These are phyloP conservation scores for Tetrapisispora arboricola DNA, from an alignment of 805 yeast genomes.

Conservation along the genomic window DNA sequence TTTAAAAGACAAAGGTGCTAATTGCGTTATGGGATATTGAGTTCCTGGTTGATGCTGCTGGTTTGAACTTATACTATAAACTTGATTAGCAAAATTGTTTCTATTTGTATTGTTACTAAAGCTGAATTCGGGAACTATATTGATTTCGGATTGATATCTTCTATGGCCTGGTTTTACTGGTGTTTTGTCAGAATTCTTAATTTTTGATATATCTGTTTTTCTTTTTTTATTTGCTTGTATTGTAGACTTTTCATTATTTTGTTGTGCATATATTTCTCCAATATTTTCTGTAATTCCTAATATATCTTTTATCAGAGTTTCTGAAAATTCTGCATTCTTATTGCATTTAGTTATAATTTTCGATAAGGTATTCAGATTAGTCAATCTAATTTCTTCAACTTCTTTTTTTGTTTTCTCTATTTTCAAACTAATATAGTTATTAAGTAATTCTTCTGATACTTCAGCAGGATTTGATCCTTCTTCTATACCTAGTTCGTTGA, in stretches of 20 bases:
- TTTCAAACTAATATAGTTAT: slow-evolving; percentile 12
- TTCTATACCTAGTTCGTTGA: slow-evolving; percentile 2
- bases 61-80: not conserved
- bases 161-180: not conserved
- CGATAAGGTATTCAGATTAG: slow-evolving; percentile 13
- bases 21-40: not conserved
- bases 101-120: not conserved
- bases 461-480: slow-evolving; percentile 1
- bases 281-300: slow-evolving; percentile 5
- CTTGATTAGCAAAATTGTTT: not conserved
- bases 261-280: not conserved
- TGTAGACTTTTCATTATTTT: not conserved
- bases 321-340: slow-evolving; percentile 11
- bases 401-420: slow-evolving; percentile 12
- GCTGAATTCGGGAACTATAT: not conserved
- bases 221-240: not conserved
- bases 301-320: slow-evolving; percentile 9
- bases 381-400: slow-evolving; percentile 14
- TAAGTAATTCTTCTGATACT: slow-evolving; percentile 7
- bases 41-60: not conserved
- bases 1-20: not conserved
- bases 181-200: not conserved
- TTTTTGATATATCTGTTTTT: not conserved
- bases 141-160: slow-evolving; percentile 1
- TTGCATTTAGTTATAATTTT: slow-evolving; percentile 14